Conservation (phyloP, 225 moss, liverwort and hornwort genomes). For the Polytrichum formosum region DNA sequence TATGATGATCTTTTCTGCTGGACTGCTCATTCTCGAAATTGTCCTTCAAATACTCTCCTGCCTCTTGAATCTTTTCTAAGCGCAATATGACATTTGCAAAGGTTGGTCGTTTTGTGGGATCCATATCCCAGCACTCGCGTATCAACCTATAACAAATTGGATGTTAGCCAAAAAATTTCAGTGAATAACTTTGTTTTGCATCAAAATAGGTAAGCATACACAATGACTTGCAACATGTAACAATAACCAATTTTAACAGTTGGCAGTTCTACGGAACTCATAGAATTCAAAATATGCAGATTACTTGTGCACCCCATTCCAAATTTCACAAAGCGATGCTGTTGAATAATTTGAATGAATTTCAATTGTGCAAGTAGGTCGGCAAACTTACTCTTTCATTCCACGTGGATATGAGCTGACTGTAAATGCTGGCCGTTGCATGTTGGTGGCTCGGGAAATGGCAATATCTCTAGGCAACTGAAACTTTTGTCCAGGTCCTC, state of each 20-base stretch:
- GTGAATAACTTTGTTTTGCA: too few species aligned
- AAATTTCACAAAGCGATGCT: background rate
- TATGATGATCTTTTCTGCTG: slow-evolving; percentile 27
- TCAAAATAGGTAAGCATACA: background rate
- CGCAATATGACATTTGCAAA: slow-evolving; percentile 58
- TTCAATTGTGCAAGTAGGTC: too few species aligned
- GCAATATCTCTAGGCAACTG: slow-evolving; percentile 57
- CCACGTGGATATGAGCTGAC: slow-evolving; percentile 48
- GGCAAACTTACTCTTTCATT: slow-evolving; percentile 66
- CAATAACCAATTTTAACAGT: background rate
- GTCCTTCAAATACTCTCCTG: slow-evolving; percentile 19
- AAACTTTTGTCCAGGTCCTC: slow-evolving; percentile 37
- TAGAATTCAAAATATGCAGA: background rate
- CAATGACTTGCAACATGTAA: background rate
- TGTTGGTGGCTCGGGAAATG: slow-evolving; percentile 29
- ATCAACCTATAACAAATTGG: slow-evolving; percentile 52
- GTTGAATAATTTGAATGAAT: too few species aligned
- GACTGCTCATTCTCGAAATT: background rate
- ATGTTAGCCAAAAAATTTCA: background rate
- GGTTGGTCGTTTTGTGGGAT: slow-evolving; percentile 58
- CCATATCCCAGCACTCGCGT: slow-evolving; percentile 67
- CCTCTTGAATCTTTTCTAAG: slow-evolving; percentile 54
- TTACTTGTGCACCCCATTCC: background rate
- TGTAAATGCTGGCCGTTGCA: slow-evolving; percentile 60
- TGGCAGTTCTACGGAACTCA: background rate